phyloP scores from a whole-genome alignment of 768 basidiomycete species.

The Jaapia argillacea region DNA sequence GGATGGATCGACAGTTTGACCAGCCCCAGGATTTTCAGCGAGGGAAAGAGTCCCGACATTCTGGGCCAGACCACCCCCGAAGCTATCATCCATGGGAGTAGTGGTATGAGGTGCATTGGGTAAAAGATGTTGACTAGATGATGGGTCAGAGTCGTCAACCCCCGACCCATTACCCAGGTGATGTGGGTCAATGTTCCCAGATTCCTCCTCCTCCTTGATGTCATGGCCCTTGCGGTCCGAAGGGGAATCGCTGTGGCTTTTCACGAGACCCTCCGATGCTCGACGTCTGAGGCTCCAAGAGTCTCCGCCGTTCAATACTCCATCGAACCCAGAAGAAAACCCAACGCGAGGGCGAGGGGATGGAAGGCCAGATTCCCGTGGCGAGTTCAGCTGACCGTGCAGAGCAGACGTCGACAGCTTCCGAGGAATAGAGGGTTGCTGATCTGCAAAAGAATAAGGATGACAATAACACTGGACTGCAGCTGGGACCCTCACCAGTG shows the following conservation, averaged over 20 bases:
- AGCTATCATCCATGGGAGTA: neutral
- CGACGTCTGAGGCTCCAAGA: slow-evolving; percentile 61
- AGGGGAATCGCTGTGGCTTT: slow-evolving; percentile 24
- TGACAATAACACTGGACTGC: slow-evolving; percentile 5
- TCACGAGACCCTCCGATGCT: slow-evolving; percentile 44
- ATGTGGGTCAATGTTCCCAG: slow-evolving; percentile 1
- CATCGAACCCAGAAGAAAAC: slow-evolving; percentile 56
- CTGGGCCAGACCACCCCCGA: too few species aligned
- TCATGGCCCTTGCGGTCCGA: slow-evolving; percentile 32
- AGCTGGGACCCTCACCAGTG: slow-evolving; percentile 35
- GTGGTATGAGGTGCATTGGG: neutral
- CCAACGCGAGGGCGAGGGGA: slow-evolving; percentile 60
- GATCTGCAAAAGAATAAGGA: slow-evolving; percentile 33
- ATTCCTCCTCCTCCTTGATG: slow-evolving; percentile 54
- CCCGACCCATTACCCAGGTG: slow-evolving; percentile 1
- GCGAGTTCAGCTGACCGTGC: slow-evolving; percentile 41
- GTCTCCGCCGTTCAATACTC: slow-evolving; percentile 57
- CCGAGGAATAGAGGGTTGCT: slow-evolving; percentile 45
- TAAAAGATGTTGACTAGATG: neutral
- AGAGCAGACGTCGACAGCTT: slow-evolving; percentile 61
- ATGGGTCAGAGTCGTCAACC: neutral
- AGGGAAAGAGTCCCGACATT: neutral
- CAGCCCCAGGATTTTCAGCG: neutral
- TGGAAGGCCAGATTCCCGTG: slow-evolving; percentile 48
- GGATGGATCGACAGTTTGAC: neutral